Evolutionary conservation across 495 filamentous ascomycete species (phyloP), one percentile per base, ranked within the genome.

Genomic region (Haplographium delicatum): DNA sequence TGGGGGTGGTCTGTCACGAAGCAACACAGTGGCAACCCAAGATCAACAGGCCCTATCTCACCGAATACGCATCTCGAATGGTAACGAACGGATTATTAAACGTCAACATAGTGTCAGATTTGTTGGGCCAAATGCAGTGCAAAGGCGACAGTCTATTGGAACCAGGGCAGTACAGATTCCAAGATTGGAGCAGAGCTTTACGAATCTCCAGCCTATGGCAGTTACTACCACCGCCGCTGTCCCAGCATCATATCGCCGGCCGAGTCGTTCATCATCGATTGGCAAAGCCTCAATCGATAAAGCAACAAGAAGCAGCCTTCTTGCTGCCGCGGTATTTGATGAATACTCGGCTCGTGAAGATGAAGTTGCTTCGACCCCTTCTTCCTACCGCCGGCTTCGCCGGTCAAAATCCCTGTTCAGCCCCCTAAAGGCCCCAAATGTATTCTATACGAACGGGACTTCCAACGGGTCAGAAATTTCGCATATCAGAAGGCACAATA

Each of bases 371-470:
- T 84, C 82, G 8, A 71, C 72, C 13, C 83, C 85, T 16, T 90
- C 86, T 2, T 90, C 87, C 1, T 89, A 83, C 54, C 78, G 82
- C n/a, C 82, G 75, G 43, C 68, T 91, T 42, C 82, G 82, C 42
- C 87, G 82, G 59, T 78, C 88, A 11, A 83, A 75, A 58, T 90
- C 87, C 0, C 79, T 89, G 79, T 82, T 86, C 56, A 73, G 70
- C 24, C 72, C 78, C 10, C 68, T 72, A 33, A 75, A 72, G 27
- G 64, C 70, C 27, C 61, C 67, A 5, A 61, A 52, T 25, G 50
- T 62, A 5, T 56, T 51, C 38, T 58, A 52, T 37, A 54, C 56
- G 6, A 65, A 60, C 27, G 63, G 50, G 10, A 58, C 45, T 13
- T 57, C 57, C 10, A 30, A 50, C n/a, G 27, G 47, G 23, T 35